A percentile compares a stretch with the other conserved stretches of the same genome.
Conservation (phyloP, 2,329 filamentous ascomycete species). For the Acrocalymma vagum region DNA sequence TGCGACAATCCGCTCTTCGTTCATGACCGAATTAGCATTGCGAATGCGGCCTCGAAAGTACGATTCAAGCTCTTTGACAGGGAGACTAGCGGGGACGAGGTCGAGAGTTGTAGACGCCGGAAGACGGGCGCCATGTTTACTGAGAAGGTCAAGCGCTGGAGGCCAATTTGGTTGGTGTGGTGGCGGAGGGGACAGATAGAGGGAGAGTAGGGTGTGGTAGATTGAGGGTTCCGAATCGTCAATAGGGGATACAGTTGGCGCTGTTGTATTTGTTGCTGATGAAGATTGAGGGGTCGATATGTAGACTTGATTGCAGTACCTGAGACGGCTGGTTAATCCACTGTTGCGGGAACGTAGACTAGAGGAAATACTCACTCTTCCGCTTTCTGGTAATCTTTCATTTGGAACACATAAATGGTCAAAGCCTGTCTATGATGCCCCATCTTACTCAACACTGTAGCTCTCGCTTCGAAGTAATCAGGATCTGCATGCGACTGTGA, state of each 20-base stretch:
- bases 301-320: slow-evolving; percentile 86
- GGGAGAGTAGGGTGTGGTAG: slow-evolving; percentile 87
- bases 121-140: slow-evolving; percentile 88
- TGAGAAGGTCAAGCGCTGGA: slow-evolving; percentile 87
- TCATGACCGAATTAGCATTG: slow-evolving; percentile 81
- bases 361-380: slow-evolving; percentile 72
- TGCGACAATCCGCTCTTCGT: slow-evolving; percentile 80
- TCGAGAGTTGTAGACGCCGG: slow-evolving; percentile 86
- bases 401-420: slow-evolving; percentile 97
- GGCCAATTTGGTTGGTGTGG: slow-evolving; percentile 76
- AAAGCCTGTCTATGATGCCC: slow-evolving; percentile 93
- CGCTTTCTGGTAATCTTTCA: slow-evolving; percentile 85
- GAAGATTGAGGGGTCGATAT: slow-evolving; percentile 51
- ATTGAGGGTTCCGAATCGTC: slow-evolving; percentile 76
- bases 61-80: slow-evolving; percentile 80
- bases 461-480: slow-evolving; percentile 86
- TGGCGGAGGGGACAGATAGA: slow-evolving; percentile 84
- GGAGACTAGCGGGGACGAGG: slow-evolving; percentile 82
- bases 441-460: slow-evolving; percentile 93
- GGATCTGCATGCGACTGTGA: slow-evolving; percentile 66
- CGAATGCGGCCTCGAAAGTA: slow-evolving; percentile 95
- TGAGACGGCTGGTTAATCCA: slow-evolving; percentile 57
- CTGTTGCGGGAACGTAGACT: background rate
- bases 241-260: slow-evolving; percentile 47
- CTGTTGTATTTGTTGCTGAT: slow-evolving; percentile 51